Percentiles rank a stretch among this genome's conserved stretches.
Conservation (phyloP, 768 basidiomycete genomes). For the Tubosaeta sp. region DNA sequence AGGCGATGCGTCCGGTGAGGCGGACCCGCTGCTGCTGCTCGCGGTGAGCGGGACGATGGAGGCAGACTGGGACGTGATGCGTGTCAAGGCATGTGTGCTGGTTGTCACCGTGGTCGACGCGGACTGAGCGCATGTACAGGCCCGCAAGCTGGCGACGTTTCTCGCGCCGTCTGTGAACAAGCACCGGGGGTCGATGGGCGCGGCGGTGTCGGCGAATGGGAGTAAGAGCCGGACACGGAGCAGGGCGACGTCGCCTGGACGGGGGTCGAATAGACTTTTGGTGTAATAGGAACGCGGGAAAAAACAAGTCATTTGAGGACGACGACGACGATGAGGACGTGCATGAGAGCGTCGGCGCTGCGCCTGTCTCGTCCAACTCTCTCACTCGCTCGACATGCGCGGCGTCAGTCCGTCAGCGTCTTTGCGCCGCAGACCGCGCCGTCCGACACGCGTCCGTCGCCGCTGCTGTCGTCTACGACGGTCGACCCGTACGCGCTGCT, state of each 20-base stretch:
- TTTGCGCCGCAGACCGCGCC: slow-evolving; percentile 28
- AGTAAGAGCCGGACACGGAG: slow-evolving; percentile 26
- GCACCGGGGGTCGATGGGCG: slow-evolving; percentile 29
- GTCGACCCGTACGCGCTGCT: slow-evolving; percentile 70
- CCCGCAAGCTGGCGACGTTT: slow-evolving; percentile 28
- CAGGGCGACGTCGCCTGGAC: slow-evolving; percentile 27
- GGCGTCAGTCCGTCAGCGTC: slow-evolving; percentile 38
- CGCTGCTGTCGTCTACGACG: slow-evolving; percentile 16
- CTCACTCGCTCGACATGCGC: slow-evolving; percentile 17
- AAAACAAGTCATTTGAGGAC: slow-evolving; percentile 7
- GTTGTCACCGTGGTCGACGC: background rate
- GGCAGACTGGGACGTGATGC: slow-evolving; percentile 65
- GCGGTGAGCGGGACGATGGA: slow-evolving; percentile 58
- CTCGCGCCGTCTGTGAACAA: slow-evolving; percentile 37
- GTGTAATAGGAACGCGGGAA: slow-evolving; percentile 22
- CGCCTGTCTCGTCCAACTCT: slow-evolving; percentile 13
- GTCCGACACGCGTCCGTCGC: slow-evolving; percentile 13
- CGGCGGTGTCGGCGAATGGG: slow-evolving; percentile 7
- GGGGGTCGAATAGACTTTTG: slow-evolving; percentile 8
- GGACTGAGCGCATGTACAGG: slow-evolving; percentile 17
- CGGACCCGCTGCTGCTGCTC: slow-evolving; percentile 60
- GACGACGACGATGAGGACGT: slow-evolving; percentile 20
- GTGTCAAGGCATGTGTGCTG: slow-evolving; percentile 48
- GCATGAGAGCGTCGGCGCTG: slow-evolving; percentile 13
- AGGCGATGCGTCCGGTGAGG: slow-evolving; percentile 24